Evolutionary conservation across 352 stramenopile species (phyloP), one percentile per base, ranked within the genome.

Genomic region (Pythium sukuiense): DNA sequence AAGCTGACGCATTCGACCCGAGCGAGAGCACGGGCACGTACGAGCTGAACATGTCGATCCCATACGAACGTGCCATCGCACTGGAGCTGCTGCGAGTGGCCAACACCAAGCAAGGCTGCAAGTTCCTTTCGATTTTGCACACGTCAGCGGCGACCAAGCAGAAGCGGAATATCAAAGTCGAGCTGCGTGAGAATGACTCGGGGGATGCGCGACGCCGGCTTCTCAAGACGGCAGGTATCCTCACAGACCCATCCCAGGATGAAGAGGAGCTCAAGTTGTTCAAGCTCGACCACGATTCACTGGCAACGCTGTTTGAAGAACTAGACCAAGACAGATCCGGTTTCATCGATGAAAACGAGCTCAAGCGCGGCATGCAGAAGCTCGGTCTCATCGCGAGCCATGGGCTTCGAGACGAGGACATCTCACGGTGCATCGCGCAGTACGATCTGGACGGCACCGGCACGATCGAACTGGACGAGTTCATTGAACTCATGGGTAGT

Each of bases 61-160:
- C 85, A 3, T 93, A 93, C 63, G 85, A 91, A 32, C 76, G 83
- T 20, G 82, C 85, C 2, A 81, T 93, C 32, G 82, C 84, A 1
- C 63, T 93, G 16, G 85, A 93, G 69, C 66, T 93, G 27, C 54
- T 93, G 16, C 82, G 78, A 6, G 77, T 90, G 9, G 85, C 81
- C 14, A 88, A 89, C 46, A 89, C 79, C 9, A 90, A 89, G 53
- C 83, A 90, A 59, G 85, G 85, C 45, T 93, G 85, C 70, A 93
- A 93, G 59, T 93, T 93, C 53, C 55, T 93, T 20, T 92, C 85
- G 29, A 86, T 93, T 27, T 50, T 78, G 0, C 85, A 93, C 62
- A 74, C 75, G 0, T 74, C 78, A 0, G 27, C 39, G 2, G 32
- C 55, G 6, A 74, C 69, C 20, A 90, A 89, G 63, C 61, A 73